phyloP scores from a whole-genome alignment of 2,329 filamentous ascomycete species.

The Fusarium sterilihyphosum region DNA sequence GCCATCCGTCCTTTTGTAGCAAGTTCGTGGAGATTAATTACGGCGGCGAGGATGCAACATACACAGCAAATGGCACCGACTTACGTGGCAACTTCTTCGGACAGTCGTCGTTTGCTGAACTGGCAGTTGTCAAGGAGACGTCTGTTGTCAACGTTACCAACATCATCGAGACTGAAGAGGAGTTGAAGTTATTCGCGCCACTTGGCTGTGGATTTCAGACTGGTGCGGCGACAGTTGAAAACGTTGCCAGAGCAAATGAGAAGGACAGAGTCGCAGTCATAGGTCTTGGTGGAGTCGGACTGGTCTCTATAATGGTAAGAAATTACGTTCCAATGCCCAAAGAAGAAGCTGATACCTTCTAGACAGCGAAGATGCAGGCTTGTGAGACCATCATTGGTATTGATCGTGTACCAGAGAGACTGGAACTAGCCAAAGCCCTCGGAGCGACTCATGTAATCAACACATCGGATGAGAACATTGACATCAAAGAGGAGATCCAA shows the following conservation, averaged over 20 bases:
- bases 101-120: neutral
- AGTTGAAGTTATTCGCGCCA: neutral
- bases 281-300: neutral
- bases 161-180: neutral
- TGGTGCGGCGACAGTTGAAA: neutral
- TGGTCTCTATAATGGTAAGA: slow-evolving; percentile 1
- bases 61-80: neutral
- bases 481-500: neutral
- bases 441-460: slow-evolving; percentile 1
- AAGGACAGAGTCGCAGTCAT: neutral
- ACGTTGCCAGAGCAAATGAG: neutral
- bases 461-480: neutral
- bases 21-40: neutral
- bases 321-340: accelerated
- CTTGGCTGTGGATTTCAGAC: neutral
- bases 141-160: neutral
- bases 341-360: neutral
- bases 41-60: neutral
- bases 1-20: neutral
- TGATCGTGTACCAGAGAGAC: neutral
- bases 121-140: neutral
- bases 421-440: neutral
- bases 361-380: neutral
- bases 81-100: neutral
- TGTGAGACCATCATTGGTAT: neutral